These are phyloP conservation scores for Cytospora piceicola DNA, from an alignment of 2,329 filamentous ascomycete species.

Conservation along the genomic window DNA sequence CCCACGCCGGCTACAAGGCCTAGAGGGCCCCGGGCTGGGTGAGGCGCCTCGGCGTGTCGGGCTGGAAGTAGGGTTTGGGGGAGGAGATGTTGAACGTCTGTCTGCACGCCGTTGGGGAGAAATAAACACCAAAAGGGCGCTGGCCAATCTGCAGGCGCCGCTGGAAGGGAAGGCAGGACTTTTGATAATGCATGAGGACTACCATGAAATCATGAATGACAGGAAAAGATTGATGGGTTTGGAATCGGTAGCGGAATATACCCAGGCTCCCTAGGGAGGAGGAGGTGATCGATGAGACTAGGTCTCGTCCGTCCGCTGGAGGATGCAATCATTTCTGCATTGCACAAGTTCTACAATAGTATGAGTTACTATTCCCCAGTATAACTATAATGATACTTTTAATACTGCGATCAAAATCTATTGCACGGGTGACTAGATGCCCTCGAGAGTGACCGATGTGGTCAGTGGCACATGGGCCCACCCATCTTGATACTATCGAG, in stretches of 20 bases:
- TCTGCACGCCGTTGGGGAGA: not conserved
- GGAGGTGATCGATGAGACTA: not conserved
- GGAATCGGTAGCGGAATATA: slow-evolving; percentile 25
- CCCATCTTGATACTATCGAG: not conserved
- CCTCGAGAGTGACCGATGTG: not conserved
- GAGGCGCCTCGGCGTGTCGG: not conserved
- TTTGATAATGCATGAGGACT: not conserved
- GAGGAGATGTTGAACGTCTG: not conserved
- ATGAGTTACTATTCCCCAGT: not conserved
- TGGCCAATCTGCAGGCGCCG: not conserved
- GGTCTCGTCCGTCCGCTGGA: slow-evolving; percentile 11
- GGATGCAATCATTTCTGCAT: not conserved
- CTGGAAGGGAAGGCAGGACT: not conserved
- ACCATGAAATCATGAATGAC: not conserved
- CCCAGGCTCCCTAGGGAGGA: slow-evolving; percentile 9
- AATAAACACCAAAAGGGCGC: too few species aligned
- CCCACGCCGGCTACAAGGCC: slow-evolving; percentile 35
- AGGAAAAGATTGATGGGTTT: not conserved
- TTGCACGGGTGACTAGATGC: not conserved
- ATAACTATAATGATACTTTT: slow-evolving; percentile 19
- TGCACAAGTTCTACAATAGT: not conserved
- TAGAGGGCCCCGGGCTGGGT: not conserved
- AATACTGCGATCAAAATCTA: too few species aligned
- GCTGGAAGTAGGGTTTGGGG: too few species aligned
- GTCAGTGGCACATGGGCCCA: not conserved